A percentile compares a stretch with the other conserved stretches of the same genome.
These are phyloP conservation scores for Mycocentrospora acerina DNA, from an alignment of 2,329 filamentous ascomycete species.

Conservation along the genomic window DNA sequence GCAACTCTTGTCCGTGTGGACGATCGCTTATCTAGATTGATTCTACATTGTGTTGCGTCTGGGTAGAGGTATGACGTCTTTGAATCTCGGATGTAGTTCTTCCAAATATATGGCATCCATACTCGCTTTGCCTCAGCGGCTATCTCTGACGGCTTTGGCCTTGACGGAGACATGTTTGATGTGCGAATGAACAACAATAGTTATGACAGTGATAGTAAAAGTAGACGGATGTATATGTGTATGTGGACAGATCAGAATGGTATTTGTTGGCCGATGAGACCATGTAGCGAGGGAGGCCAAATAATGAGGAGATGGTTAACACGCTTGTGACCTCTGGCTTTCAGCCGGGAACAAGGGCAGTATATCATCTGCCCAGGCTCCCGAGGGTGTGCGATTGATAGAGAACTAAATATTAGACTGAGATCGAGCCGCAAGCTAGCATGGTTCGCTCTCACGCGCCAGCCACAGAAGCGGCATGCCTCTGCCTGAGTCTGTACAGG, in stretches of 20 bases:
- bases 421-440: slow-evolving; percentile 33
- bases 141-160: slow-evolving; percentile 67
- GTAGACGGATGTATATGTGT: slow-evolving; percentile 2
- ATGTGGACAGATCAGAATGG: background rate
- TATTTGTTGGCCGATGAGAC: no score
- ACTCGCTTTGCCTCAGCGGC: slow-evolving; percentile 71
- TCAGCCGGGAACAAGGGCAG: slow-evolving; percentile 24
- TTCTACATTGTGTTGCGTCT: slow-evolving; percentile 40
- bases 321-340: slow-evolving; percentile 9
- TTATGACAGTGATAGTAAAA: slow-evolving; percentile 4
- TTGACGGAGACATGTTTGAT: slow-evolving; percentile 56
- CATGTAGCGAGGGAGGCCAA: background rate
- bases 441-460: slow-evolving; percentile 22
- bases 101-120: slow-evolving; percentile 66
- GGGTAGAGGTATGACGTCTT: slow-evolving; percentile 61
- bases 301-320: slow-evolving; percentile 7
- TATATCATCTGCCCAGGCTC: slow-evolving; percentile 30
- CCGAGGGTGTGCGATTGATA: slow-evolving; percentile 30
- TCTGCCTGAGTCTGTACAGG: slow-evolving; percentile 31
- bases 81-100: slow-evolving; percentile 56
- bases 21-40: slow-evolving; percentile 51
- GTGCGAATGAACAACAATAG: slow-evolving; percentile 4
- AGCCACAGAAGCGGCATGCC: slow-evolving; percentile 29
- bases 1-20: slow-evolving; percentile 45
- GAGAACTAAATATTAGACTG: slow-evolving; percentile 31